Evolutionary conservation across 2,329 filamentous ascomycete species (phyloP), one percentile per base, ranked within the genome.

Genomic region (Sporothrix protearum): DNA sequence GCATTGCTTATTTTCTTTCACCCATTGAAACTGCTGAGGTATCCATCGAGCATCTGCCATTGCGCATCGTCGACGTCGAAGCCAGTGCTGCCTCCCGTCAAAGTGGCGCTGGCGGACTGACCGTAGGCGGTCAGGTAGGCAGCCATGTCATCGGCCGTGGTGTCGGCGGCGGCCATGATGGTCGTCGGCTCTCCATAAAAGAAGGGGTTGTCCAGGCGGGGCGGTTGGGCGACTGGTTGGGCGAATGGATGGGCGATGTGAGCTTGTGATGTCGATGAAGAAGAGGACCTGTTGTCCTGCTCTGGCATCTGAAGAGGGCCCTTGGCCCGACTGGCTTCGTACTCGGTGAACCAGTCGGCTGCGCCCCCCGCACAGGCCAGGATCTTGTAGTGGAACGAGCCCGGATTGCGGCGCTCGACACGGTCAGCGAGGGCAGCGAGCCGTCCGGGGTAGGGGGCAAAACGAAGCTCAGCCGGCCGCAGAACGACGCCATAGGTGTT

Each of bases 401-500:
- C 59, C 4, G 59, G 47, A 36, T 67, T 57, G 16, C 39, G 36
- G 3, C 39, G 19, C 6, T 57, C 25, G 22, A 53, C 28, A 9
- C 28, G 28, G 16, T 51, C 61, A 28, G 69, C 59, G 16, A 71
- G 49, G 0, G 8, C 5, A 0, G 22, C 16, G 4, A 71, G 51
- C 1, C 59, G 61, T 5, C 3, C 61, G 1, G 61, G 33, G 36
- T 67, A 71, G 5, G 53, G 36, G 1, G 59, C 61, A 2, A 66
- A 25, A 8, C 61, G 33, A 2, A 71, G 59, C 16, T 71, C 69
- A 2, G 53, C 49, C 2, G 69, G 69, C 1, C 69, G 36, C 25
- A 71, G 22, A 9, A 71, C 36, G 49, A 51, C 49, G 33, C 69
- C 69, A 42, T 55, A 71, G 2, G 69, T 71, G 69, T 71, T 66